Evolutionary conservation across 768 basidiomycete species (phyloP).

Genomic region (Suillus luteus): DNA sequence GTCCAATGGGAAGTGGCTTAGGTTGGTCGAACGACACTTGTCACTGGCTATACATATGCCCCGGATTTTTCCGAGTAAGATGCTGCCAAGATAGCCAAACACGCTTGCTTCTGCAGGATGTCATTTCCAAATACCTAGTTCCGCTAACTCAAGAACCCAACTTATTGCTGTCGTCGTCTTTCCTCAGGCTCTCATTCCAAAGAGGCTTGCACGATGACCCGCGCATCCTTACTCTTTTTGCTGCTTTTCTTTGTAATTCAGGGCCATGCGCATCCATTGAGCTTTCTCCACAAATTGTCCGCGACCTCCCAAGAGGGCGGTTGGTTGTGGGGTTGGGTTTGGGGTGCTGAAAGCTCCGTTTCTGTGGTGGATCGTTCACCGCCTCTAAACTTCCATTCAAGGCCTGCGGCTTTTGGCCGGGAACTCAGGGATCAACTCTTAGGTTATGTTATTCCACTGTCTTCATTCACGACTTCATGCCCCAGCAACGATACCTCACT

Average conservation of each 20-base stretch:
- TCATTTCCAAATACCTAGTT: slow-evolving; percentile 8
- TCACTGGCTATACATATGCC: background rate
- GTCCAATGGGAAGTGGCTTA: background rate
- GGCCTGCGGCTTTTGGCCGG: slow-evolving; percentile 75
- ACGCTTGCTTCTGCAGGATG: slow-evolving; percentile 16
- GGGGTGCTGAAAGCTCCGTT: slow-evolving; percentile 70
- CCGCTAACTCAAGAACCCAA: background rate
- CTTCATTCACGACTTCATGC: slow-evolving; percentile 64
- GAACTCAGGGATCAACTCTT: slow-evolving; percentile 68
- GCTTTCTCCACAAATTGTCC: slow-evolving; percentile 41
- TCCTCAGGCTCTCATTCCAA: background rate
- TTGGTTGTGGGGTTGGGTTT: slow-evolving; percentile 66
- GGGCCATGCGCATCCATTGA: slow-evolving; percentile 10
- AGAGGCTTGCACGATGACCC: slow-evolving; percentile 23
- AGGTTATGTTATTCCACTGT: slow-evolving; percentile 72
- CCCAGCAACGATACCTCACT: slow-evolving; percentile 29
- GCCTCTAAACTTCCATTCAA: slow-evolving; percentile 66
- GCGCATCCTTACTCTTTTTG: slow-evolving; percentile 7
- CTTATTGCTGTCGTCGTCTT: slow-evolving; percentile 5
- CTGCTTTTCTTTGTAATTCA: slow-evolving; percentile 15
- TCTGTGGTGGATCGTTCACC: slow-evolving; percentile 78
- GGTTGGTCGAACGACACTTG: background rate
- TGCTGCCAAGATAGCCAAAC: slow-evolving; percentile 12
- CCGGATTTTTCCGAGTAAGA: slow-evolving; percentile 22
- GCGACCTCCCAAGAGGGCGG: slow-evolving; percentile 45